phyloP scores from a whole-genome alignment of 1,284 basidiomycete genomes.

The Pisolithus thermaeus region DNA sequence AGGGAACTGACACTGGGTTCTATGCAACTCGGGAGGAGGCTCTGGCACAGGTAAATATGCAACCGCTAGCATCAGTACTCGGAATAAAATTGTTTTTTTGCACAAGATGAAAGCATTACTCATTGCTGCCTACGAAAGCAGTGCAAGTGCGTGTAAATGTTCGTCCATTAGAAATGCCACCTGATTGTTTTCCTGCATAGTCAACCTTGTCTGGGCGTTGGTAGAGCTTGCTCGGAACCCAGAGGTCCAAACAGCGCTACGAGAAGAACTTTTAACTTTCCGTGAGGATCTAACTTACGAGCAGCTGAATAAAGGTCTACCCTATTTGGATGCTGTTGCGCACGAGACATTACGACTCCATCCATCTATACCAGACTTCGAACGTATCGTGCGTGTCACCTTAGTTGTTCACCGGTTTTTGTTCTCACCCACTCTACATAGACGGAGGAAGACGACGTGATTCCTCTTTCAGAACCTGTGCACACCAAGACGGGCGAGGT shows the following conservation, averaged over 20 bases:
- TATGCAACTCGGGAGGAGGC: not conserved
- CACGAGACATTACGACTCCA: constrained; percentile 21
- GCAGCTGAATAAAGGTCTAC: constrained; percentile 27
- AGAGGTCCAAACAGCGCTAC: constrained; percentile 34
- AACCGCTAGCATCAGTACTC: not conserved
- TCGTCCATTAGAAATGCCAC: not conserved
- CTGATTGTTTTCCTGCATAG: constrained; percentile 3
- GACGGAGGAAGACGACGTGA: constrained; percentile 46
- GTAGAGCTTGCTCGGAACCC: constrained; percentile 16
- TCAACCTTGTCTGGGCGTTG: constrained; percentile 19
- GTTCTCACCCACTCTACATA: constrained; percentile 15
- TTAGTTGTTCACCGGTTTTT: constrained; percentile 11
- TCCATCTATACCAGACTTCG: constrained; percentile 5
- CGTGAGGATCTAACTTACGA: constrained; percentile 30
- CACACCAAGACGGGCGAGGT: constrained; percentile 30
- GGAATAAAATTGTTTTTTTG: not conserved
- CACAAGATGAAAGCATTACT: not conserved
- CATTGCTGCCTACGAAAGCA: not conserved
- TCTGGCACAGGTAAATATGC: not conserved
- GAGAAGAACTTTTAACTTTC: constrained; percentile 33
- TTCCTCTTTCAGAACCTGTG: constrained; percentile 42
- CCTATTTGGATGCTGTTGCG: constrained; percentile 32
- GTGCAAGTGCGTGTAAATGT: not conserved
- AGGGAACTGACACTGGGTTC: not conserved
- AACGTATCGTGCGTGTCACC: constrained; percentile 18